phyloP scores from a whole-genome alignment of 805 yeast genomes.

The Zygosaccharomyces rouxii region DNA sequence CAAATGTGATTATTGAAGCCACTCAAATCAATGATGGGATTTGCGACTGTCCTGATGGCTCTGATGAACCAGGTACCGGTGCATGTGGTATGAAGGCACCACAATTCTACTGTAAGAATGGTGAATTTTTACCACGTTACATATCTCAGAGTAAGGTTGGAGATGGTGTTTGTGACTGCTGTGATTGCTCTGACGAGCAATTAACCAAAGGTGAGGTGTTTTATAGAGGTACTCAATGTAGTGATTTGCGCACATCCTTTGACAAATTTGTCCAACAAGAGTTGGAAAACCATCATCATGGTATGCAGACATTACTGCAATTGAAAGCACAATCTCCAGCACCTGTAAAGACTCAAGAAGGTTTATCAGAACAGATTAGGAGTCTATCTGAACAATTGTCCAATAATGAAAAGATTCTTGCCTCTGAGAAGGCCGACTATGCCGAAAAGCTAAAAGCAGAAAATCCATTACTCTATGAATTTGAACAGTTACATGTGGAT shows the following conservation, averaged over 20 bases:
- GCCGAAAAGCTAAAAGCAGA: conserved; percentile 16
- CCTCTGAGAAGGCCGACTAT: conserved; percentile 18
- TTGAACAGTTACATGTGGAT: conserved; percentile 18
- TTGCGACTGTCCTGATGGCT: conserved; percentile 97
- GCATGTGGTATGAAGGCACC: conserved; percentile 51
- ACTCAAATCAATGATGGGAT: conserved; percentile 77
- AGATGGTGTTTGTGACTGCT: conserved; percentile 95
- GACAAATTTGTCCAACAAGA: conserved; percentile 40
- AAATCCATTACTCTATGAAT: conserved; percentile 24
- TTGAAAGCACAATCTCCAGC: conserved; percentile 14
- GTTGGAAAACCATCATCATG: conserved; percentile 50
- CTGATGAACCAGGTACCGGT: conserved; percentile 93
- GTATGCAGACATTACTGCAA: conserved; percentile 39
- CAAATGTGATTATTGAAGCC: conserved; percentile 56
- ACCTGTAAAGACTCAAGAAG: conserved; percentile 3
- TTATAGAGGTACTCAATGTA: conserved; percentile 21
- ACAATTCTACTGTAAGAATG: conserved; percentile 69
- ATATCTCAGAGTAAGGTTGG: conserved; percentile 66
- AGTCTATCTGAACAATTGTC: conserved; percentile 10
- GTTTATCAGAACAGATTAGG: conserved; percentile 12
- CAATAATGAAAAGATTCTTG: conserved; percentile 23
- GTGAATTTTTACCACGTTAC: conserved; percentile 59
- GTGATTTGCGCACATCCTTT: conserved; percentile 26
- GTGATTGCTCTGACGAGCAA: conserved; percentile 93
- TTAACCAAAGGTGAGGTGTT: conserved; percentile 7